A percentile compares a stretch with the other conserved stretches of the same genome.
Conservation (phyloP, 441 rosid genomes). For the Gossypium gossypioides region DNA sequence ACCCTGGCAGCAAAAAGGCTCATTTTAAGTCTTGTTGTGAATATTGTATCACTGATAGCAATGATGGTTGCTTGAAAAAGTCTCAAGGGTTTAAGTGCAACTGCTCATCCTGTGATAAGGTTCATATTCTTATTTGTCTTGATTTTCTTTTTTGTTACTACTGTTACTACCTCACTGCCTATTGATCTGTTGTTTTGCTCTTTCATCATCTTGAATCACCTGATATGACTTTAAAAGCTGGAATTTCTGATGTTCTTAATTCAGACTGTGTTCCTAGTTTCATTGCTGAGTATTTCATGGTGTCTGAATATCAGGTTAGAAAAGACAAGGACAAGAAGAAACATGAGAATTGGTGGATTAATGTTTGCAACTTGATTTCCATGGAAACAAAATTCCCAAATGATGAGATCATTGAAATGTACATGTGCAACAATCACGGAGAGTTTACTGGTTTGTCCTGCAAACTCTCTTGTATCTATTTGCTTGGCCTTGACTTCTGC, state of each 20-base stretch:
- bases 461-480: neutral
- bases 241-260: neutral
- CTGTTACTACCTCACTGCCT: neutral
- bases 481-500: neutral
- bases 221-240: neutral
- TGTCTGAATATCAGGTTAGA: conserved; percentile 31
- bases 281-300: neutral
- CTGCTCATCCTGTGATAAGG: conserved; percentile 57
- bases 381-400: conserved; percentile 55
- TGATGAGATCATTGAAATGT: conserved; percentile 51
- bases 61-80: conserved; percentile 49
- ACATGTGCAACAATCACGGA: conserved; percentile 39
- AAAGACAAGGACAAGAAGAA: conserved; percentile 49
- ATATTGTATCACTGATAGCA: conserved; percentile 31
- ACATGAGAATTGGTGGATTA: conserved; percentile 51
- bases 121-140: conserved; percentile 8
- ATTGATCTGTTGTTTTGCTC: neutral
- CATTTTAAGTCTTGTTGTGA: conserved; percentile 59
- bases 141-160: neutral
- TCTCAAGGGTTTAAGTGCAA: conserved; percentile 50
- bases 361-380: conserved; percentile 58
- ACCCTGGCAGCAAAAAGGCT: conserved; percentile 59
- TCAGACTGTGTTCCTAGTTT: neutral
- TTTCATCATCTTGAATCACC: neutral
- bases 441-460: conserved; percentile 33